Base-by-base conservation (phyloP, 192 early-diverging fungal genomes). In the Coemansia erecta region DNA sequence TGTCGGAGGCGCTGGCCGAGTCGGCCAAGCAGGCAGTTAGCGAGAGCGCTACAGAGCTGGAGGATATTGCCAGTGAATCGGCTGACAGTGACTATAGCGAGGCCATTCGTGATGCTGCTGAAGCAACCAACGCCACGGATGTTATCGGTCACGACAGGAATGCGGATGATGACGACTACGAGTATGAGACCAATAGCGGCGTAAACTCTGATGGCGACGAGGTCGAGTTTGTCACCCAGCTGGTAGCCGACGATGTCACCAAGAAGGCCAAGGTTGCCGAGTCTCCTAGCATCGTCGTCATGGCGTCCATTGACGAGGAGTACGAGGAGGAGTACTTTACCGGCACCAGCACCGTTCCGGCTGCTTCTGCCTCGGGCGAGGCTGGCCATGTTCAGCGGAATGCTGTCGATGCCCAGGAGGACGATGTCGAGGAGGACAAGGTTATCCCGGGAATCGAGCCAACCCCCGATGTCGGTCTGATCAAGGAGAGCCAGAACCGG, bases 401-500 rank as follows among this genome's bases (percentile, higher is more conserved):
- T 37, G 63, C 57, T 4, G 28, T 48, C 0, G 4, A 43, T 2
- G 56, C 53, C 18, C 35, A 22, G 3, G 59, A 26, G 9, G 35
- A 67, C 8, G 46, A 47, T 33, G 28, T 58, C 28, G 61, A 51
- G 4, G 64, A 63, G 7, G 60, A 60, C 24, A 51, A 46, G 9
- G 22, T 62, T n/a, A 57, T 68, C 26, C 64, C 68, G 13, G 68
- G 68, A 0, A 57, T 37, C 24, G 74, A 77, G 53, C 61, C 68
- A 3, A 58, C 61, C 0, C 64, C 74, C 13, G 74, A 77, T 19
- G 51, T 68, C 8, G 41, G 47, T 40, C 18, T 66, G 18, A 51
- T 77, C 65, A 77, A 62, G 61, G 65, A 77, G 42, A 71, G 63
- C 68, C 61, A 71, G 53, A 71, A 68, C 64, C 74, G 74, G 5